Evolutionary conservation across 2,329 filamentous ascomycete genomes (phyloP).

Genomic region (Colletotrichum simmondsii): DNA sequence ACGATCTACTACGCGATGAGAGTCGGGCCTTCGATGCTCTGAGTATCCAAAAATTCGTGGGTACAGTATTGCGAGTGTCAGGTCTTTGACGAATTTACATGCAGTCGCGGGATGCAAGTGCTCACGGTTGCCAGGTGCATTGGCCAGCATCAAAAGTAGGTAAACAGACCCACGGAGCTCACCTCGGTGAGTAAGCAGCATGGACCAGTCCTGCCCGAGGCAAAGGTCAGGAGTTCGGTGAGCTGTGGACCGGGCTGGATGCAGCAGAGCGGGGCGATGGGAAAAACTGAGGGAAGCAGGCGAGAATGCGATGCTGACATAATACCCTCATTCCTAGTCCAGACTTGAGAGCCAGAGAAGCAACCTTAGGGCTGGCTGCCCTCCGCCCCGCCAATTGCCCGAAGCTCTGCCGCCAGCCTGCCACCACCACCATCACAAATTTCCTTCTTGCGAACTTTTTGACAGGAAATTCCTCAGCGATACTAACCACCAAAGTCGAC

Average conservation of each 20-base stretch:
- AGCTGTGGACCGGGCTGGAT: too few species aligned
- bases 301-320: neutral
- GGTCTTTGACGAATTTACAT: neutral
- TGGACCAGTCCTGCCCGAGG: neutral
- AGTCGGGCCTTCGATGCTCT: too few species aligned
- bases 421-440: slow-evolving; percentile 51
- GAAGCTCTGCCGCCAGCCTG: slow-evolving; percentile 45
- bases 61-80: neutral
- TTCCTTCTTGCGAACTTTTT: slow-evolving; percentile 39
- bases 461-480: slow-evolving; percentile 46
- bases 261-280: neutral
- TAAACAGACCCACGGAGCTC: neutral
- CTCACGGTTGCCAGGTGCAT: neutral
- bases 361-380: slow-evolving; percentile 53
- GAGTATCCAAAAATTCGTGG: neutral
- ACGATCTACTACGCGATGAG: too few species aligned
- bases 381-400: slow-evolving; percentile 49
- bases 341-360: neutral
- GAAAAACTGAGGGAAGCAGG: neutral
- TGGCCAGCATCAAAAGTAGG: neutral
- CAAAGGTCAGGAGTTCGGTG: neutral
- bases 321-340: neutral
- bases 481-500: slow-evolving; percentile 49
- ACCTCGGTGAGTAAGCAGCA: neutral
- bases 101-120: neutral